These are phyloP conservation scores for Inonotus obliquus DNA, from an alignment of 1,284 basidiomycete genomes.

Conservation along the genomic window DNA sequence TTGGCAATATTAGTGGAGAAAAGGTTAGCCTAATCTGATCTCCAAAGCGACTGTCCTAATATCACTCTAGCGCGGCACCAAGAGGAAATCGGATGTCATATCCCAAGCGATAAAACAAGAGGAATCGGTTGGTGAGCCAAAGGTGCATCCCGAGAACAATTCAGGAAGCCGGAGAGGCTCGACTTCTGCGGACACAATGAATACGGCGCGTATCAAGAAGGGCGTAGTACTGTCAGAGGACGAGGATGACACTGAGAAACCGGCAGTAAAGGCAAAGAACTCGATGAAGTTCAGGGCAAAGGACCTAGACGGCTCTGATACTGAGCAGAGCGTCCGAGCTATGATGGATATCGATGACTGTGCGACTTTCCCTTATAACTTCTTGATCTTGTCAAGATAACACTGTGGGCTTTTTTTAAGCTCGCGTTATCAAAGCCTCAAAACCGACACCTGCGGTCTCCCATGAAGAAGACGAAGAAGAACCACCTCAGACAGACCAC, in stretches of 20 bases:
- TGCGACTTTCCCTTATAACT: slow-evolving; percentile 26
- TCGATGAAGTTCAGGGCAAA: slow-evolving; percentile 28
- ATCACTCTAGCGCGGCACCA: slow-evolving; percentile 19
- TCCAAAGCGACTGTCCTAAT: not conserved
- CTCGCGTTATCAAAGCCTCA: slow-evolving; percentile 42
- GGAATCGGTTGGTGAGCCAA: not conserved
- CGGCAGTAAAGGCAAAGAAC: slow-evolving; percentile 19
- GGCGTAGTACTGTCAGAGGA: slow-evolving; percentile 54
- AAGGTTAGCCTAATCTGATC: not conserved
- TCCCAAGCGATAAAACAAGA: slow-evolving; percentile 13
- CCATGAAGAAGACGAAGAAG: slow-evolving; percentile 21
- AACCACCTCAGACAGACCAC: slow-evolving; percentile 19
- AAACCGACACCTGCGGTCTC: slow-evolving; percentile 21
- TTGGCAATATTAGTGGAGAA: not conserved
- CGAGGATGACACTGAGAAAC: slow-evolving; percentile 37
- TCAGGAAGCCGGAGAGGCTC: not conserved
- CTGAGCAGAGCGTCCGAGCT: slow-evolving; percentile 45
- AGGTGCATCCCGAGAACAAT: not conserved
- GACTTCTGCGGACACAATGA: slow-evolving; percentile 21
- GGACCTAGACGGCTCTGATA: slow-evolving; percentile 32
- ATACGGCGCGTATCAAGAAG: slow-evolving; percentile 35
- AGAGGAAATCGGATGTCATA: slow-evolving; percentile 15
- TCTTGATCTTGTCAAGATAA: not conserved
- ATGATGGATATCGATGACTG: slow-evolving; percentile 79
- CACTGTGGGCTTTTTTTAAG: slow-evolving; percentile 25